Evolutionary conservation across 2,329 filamentous ascomycete genomes (phyloP), one percentile per base, ranked within the genome.

Genomic region (Diaporthe longicolla): DNA sequence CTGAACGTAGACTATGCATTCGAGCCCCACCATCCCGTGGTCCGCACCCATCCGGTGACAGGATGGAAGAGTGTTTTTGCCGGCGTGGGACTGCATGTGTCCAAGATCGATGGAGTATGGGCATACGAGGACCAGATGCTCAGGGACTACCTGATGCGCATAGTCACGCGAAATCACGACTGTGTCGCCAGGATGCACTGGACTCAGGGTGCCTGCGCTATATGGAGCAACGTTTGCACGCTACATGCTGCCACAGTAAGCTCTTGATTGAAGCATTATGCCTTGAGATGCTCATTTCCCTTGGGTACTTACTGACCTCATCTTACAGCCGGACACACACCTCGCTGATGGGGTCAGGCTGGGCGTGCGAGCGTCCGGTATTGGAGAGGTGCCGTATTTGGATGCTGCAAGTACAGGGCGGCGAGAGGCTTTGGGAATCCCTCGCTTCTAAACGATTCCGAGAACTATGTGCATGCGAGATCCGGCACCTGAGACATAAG

Each of bases 21-120:
- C 74, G 83, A 84, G 72, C 87, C 88, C 24, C 78, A 87, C 5
- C 88, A 90, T 79, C 89, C 88, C 0, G 86, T 90, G 5, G 80
- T 91, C 32, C 85, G 89, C 54, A 90, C 88, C 13, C 90, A 90
- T 79, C 89, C 88, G 0, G 87, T 90, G 0, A 90, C 88, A 0
- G 88, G 89, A 2, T 90, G 89, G 88, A 89, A 89, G 79, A 85
- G 82, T 54, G 79, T 90, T 43, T 90, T 89, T 76, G 86, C 87
- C 3, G 59, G 59, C 26, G 83, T 89, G 1, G 88, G 87, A 17
- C 84, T 85, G 26, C 87, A 89, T 78, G 85, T 87, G 0, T 80
- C 84, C 55, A 82, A 84, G 72, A 88, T 90, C 81, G 88, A 90
- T 74, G 87, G 83, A 0, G 80, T 90, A 7, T 63, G 59, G 59